Base-by-base conservation (phyloP, 106 monocot species). In the Dendrobium huoshanense region DNA sequence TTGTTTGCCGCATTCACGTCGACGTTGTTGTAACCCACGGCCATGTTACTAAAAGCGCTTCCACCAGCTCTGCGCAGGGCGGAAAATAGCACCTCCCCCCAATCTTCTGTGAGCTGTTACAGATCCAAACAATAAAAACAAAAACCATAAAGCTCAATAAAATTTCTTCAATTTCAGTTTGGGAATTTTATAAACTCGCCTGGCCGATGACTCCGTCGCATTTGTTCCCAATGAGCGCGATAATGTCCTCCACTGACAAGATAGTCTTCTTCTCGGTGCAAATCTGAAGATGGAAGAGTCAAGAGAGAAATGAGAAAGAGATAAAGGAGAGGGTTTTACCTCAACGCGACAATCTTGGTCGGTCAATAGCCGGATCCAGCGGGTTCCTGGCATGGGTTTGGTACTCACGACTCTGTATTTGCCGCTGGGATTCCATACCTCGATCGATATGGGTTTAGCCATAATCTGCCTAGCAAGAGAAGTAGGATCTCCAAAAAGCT, bases 181-280 rank as follows among this genome's bases (percentile, higher is more conserved):
- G 41, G 74, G 41, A 44, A 74, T 20, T 5, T 19, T 19, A 64
- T 64, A 24, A 25, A 44, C 67, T 79, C 54, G 83, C 97, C 91
- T 98, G 97, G 1, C 98, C 98, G 56, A 99, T 99, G 22, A 99
- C 98, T 19, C 98, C 98, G 20, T 99, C 89, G 73, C 98, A 99
- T 75, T 75, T 88, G 49, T 91, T 77, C 17, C 98, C 98, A 55
- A 99, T 99, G 58, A 99, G 98, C 9, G 91, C 95, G 13, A 95
- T 87, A 72, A 99, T 99, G 56, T 99, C 98, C 24, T 99, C 98
- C 16, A 93, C 98, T 0, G 95, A 91, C 24, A 99, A 81, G 58
- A 99, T 95, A 65, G 98, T 99, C 80, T 99, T 99, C 85, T 84
- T 91, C 88, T 99, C 98, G 27, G 95, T 93, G 88, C 98, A 99